Conservation (phyloP, 352 stramenopile genomes). For the Thalassiosira exigua region DNA sequence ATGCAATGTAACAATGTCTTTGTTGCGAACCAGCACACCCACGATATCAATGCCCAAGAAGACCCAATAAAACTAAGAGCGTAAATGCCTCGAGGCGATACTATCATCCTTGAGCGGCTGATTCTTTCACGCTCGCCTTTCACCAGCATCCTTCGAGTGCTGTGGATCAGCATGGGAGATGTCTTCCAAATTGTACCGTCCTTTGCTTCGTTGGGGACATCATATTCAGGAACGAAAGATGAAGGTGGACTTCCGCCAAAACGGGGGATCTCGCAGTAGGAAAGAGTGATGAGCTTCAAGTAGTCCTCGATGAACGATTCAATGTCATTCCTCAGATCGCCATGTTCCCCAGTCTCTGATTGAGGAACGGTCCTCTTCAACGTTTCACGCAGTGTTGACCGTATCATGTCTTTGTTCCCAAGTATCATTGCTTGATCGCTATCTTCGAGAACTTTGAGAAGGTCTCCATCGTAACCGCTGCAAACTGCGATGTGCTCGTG, state of each 20-base stretch:
- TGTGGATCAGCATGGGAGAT: background rate
- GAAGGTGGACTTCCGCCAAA: background rate
- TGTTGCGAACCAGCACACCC: background rate
- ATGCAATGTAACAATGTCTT: background rate
- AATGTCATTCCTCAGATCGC: background rate
- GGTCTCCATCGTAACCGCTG: background rate
- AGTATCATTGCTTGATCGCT: constrained; percentile 9
- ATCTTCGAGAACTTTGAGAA: background rate
- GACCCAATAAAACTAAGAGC: background rate
- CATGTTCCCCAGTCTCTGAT: too few species aligned
- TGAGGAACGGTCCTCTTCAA: background rate
- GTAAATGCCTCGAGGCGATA: background rate
- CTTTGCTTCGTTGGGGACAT: constrained; percentile 6
- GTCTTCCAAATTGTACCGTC: constrained; percentile 4
- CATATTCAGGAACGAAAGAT: constrained; percentile 1
- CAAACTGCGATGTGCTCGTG: constrained; percentile 7
- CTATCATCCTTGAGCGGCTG: background rate
- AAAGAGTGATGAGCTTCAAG: background rate
- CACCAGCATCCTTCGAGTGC: background rate
- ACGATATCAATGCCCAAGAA: background rate
- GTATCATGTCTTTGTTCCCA: background rate
- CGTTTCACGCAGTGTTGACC: background rate
- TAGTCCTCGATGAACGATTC: background rate
- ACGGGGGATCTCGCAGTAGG: constrained; percentile 11
- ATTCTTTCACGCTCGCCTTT: constrained; percentile 7